Conservation (phyloP, 1,284 basidiomycete species). For the Ustilago loliicola region DNA sequence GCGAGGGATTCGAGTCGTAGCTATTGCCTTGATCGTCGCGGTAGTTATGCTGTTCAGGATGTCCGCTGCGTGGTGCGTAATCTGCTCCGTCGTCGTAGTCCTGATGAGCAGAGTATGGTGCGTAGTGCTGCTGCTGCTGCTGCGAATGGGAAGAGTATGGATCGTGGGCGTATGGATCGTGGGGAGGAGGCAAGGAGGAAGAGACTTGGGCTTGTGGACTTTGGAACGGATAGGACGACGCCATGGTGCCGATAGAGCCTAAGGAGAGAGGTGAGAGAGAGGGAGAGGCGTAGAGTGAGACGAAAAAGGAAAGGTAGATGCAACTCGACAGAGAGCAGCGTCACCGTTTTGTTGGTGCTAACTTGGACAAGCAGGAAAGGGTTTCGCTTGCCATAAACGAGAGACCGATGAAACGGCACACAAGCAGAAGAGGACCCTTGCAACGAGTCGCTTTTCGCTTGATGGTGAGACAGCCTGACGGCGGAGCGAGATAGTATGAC, state of each 20-base stretch:
- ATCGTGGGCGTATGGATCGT: conserved; percentile 34
- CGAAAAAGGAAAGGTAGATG: conserved; percentile 1
- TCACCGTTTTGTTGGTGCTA: neutral
- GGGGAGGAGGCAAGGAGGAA: conserved; percentile 19
- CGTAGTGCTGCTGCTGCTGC: conserved; percentile 20
- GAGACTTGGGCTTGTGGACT: conserved; percentile 37
- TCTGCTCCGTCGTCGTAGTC: conserved; percentile 15
- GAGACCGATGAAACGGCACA: neutral
- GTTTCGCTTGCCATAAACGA: neutral
- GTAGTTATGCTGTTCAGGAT: conserved; percentile 13
- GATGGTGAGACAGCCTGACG: conserved; percentile 8
- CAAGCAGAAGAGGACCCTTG: conserved; percentile 4
- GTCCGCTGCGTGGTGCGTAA: conserved; percentile 5
- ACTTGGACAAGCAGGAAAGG: neutral
- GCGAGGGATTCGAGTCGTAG: conserved; percentile 31
- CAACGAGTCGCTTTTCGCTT: neutral
- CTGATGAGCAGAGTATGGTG: conserved; percentile 8
- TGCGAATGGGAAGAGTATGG: conserved; percentile 18
- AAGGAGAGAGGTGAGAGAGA: neutral
- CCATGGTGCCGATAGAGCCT: conserved; percentile 19
- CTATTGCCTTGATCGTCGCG: conserved; percentile 26
- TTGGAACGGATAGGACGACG: conserved; percentile 56
- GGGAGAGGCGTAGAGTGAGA: neutral
- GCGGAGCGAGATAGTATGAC: neutral
- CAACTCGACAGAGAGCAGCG: conserved; percentile 4